Base-by-base conservation (phyloP, 176 grass and related monocot genomes). In the Oryza glaberrima region DNA sequence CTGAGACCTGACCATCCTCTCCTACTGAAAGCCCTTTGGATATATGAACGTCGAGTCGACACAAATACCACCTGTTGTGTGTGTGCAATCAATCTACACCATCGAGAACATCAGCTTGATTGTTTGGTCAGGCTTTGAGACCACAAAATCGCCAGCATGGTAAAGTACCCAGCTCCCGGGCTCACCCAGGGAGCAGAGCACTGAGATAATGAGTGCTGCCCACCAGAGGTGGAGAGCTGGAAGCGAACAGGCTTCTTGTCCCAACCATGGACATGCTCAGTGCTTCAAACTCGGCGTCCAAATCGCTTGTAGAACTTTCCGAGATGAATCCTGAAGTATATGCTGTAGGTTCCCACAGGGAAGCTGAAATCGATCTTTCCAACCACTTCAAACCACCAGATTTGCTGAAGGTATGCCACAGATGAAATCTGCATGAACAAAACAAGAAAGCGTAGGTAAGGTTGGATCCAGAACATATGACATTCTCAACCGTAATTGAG, bases 321-420 rank as follows among this genome's bases (percentile, higher is more conserved):
- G 3, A 97, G 84, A 88, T 97, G 95, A 63, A 97, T 38, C 66
- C 92, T 84, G 22, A 97, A 97, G 75, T 91, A 97, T 5, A 97
- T 38, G 72, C 90, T 94, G 76, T 97, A 97, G 19, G 88, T 88
- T 71, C 95, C 95, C 16, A 81, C 88, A 0, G 95, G 95, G 72
- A 97, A 97, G 77, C 77, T 86, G 88, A 97, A 97, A 80, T 97
- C 92, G 0, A 92, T 86, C 82, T 97, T 90, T 19, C 95, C 95
- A 74, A 89, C 95, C 48, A 94, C 90, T 82, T 97, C 95, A 68
- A 97, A 93, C 95, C 95, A 97, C 95, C 95, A 97, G 75, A 90
- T 97, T 83, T 97, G 95, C 70, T 94, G 90, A 72, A 97, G 95
- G 76, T 97, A 97, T 4, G 95, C 92, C 49, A 97, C 84, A 16